These are phyloP conservation scores for Ogataea trehaloabstinens DNA, from an alignment of 805 yeast species.

Conservation along the genomic window DNA sequence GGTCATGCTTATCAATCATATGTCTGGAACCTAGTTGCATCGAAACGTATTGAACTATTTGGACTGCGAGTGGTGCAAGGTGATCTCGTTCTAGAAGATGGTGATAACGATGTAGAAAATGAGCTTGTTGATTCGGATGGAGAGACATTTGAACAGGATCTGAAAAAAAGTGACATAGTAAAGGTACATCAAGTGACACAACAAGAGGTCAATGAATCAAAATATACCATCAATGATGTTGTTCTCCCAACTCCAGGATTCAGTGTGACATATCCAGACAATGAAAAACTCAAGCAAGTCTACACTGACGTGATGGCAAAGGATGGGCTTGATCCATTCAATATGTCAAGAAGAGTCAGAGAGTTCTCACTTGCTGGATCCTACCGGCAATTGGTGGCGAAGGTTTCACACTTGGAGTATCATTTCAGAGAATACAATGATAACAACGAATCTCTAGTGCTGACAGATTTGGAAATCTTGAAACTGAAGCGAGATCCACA, in stretches of 20 bases:
- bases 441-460: constrained; percentile 67
- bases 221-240: constrained; percentile 71
- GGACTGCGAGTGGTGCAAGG: constrained; percentile 76
- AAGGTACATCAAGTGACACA: constrained; percentile 75
- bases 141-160: constrained; percentile 65
- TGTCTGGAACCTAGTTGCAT: constrained; percentile 87
- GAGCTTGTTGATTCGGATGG: constrained; percentile 40
- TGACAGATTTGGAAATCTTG: constrained; percentile 71
- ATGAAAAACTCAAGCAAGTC: constrained; percentile 53
- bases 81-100: constrained; percentile 60
- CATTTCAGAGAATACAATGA: constrained; percentile 58
- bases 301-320: constrained; percentile 72
- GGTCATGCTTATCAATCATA: constrained; percentile 97
- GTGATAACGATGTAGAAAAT: constrained; percentile 10
- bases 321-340: constrained; percentile 80
- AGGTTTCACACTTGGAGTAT: constrained; percentile 64
- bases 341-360: constrained; percentile 79
- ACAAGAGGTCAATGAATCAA: constrained; percentile 61
- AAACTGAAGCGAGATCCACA: constrained; percentile 25
- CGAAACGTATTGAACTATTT: constrained; percentile 66
- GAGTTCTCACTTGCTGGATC: constrained; percentile 93
- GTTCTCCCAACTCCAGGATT: constrained; percentile 97
- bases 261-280: constrained; percentile 82
- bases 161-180: constrained; percentile 50
- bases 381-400: constrained; percentile 70